Evolutionary conservation across 768 basidiomycete genomes (phyloP), one percentile per base, ranked within the genome.

Genomic region (Roridomyces roridus): DNA sequence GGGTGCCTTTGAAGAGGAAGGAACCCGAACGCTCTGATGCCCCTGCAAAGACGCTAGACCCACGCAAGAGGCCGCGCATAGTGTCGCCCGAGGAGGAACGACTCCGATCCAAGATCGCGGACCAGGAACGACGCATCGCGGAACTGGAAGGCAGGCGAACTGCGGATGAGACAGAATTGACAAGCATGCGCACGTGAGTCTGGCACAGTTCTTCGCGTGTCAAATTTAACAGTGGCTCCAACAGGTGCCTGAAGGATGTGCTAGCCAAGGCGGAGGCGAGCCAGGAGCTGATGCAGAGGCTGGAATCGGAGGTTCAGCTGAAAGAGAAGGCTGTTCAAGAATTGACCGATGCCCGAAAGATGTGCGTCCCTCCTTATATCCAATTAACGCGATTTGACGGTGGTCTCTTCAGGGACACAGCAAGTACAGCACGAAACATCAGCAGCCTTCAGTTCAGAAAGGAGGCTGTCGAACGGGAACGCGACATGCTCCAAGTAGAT

Each of bases 161-260:
- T 25, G 17, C 47, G 17, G 41, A 49, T 25, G 47, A 49, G 28
- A 7, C 31, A 23, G 43, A 55, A 24, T 34, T 55, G 14, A 15
- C 34, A 17, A 54, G 18, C 25, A 17, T 60, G 47, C 58, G 39
- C n/a, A 60, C 14, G 58, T 51, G 26, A 24, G 51, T 51, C 5
- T 28, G 15, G 24, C 26, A n/a, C 26, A 15, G 20, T 8, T 18
- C 29, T 10, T 35, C 4, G n/a, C 12, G 10, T 46, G 11, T 18
- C 36, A 9, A 15, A 11, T 17, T 3, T 5, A n/a, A 9, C 26
- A 11, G 4, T 28, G 29, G 35, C 29, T 12, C 21, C n/a, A n/a
- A 23, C 39, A 60, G 54, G 15, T 60, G 54, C 29, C 55, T 56
- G 5, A 46, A 61, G 34, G 29, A 43, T 24, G 21, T 57, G 44